A percentile compares a stretch with the other conserved stretches of the same genome.
Evolutionary conservation across 805 yeast genomes (phyloP).

Genomic region (Cyberlindnera japonica): DNA sequence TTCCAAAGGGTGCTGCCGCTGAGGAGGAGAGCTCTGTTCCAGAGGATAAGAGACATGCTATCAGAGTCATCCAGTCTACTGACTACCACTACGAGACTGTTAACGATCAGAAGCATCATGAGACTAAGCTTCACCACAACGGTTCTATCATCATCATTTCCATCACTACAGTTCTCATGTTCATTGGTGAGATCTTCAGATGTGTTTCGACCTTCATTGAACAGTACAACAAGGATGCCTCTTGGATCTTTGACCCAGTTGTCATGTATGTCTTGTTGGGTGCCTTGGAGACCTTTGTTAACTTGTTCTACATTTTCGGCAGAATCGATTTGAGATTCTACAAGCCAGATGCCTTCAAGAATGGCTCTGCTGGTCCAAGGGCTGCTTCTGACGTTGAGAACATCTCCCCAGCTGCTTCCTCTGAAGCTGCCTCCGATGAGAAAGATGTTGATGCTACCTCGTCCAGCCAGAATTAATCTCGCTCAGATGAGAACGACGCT

Average conservation of each 20-base stretch:
- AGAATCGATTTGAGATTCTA: slow-evolving; percentile 77
- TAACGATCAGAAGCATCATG: slow-evolving; percentile 16
- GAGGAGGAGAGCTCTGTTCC: slow-evolving; percentile 38
- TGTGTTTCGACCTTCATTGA: slow-evolving; percentile 42
- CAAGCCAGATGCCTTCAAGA: slow-evolving; percentile 56
- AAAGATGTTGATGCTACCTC: too few relatives aligned
- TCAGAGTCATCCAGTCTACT: slow-evolving; percentile 60
- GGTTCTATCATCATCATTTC: slow-evolving; percentile 42
- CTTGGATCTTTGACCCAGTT: slow-evolving; percentile 50
- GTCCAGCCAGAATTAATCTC: too few relatives aligned
- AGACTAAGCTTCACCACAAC: slow-evolving; percentile 41
- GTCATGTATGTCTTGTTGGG: slow-evolving; percentile 72
- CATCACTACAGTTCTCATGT: slow-evolving; percentile 45
- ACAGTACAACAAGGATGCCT: slow-evolving; percentile 30
- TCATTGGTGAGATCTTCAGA: slow-evolving; percentile 50
- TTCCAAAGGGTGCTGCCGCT: slow-evolving; percentile 47
- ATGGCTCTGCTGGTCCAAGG: not conserved
- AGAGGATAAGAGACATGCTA: slow-evolving; percentile 37
- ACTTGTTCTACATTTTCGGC: slow-evolving; percentile 52
- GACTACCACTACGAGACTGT: slow-evolving; percentile 35
- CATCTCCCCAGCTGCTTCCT: not conserved
- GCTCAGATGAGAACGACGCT: too few relatives aligned
- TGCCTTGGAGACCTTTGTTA: slow-evolving; percentile 56
- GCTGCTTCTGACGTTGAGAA: slow-evolving; percentile 3
- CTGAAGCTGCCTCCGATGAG: too few relatives aligned